Evolutionary conservation across 2,329 filamentous ascomycete species (phyloP), one percentile per base, ranked within the genome.

Genomic region (Amylocarpus encephaloides): DNA sequence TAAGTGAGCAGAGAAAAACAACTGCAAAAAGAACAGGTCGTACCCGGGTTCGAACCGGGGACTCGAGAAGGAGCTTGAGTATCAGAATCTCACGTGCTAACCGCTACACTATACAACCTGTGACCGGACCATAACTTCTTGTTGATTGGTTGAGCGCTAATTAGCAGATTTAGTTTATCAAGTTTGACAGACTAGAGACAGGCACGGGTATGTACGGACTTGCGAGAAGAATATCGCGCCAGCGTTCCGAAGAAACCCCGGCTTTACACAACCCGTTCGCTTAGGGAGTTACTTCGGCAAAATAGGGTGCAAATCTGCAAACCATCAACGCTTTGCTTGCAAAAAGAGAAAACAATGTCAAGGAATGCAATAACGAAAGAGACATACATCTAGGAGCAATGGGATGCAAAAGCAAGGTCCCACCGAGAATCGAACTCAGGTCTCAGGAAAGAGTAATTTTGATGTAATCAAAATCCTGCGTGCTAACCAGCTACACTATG

Each of bases 41-140:
- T 46, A 49, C 46, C 49, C 34, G 46, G 52, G 49, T 43, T 54
- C 46, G 52, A 54, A 54, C 52, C 32, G 34, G 46, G 46, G 52
- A 54, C 39, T 49, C 42, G 46, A 49, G 52, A 52, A 54, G 6
- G 29, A 22, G 15, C n/a, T 36, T 15, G 16, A 5, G 9, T 7
- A 43, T 54, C 52, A 54, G 46, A 54, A 54, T 52, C 52, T 49
- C 46, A 34, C 52, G 52, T 54, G 52, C 52, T 54, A 52, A 54
- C 52, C 52, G 41, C 52, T 54, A 54, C 52, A 54, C 52, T 54
- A 54, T 49, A 46, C 45, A 54, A 54, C 52, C 65, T 5, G 5
- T 41, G 18, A 36, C 34, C 34, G 5, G 34, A 10, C 5, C 5
- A 36, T 10, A 13, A 13, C 33, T 35, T 4, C n/a, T 16, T 44